Conservation (phyloP, 495 filamentous ascomycete species). For the Xylaria scruposa region DNA sequence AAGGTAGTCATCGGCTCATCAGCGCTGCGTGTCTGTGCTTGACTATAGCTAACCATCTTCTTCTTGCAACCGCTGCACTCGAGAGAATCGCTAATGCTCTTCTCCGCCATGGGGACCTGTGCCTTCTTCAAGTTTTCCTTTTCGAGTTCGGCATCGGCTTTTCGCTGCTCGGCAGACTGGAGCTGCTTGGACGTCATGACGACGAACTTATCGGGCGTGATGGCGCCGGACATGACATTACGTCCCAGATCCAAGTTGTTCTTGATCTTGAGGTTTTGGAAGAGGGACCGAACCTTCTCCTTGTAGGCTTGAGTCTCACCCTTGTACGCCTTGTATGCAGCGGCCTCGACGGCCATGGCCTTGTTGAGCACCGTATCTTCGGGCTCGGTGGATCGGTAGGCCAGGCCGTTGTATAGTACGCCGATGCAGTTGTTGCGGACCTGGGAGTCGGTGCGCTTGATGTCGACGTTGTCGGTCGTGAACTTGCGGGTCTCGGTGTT, state of each 20-base stretch:
- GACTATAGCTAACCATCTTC: constrained; percentile 92
- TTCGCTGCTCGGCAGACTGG: constrained; percentile 64
- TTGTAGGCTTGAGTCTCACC: constrained; percentile 78
- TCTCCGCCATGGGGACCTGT: constrained; percentile 87
- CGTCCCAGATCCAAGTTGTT: constrained; percentile 77
- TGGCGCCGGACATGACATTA: constrained; percentile 75
- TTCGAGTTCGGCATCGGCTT: constrained; percentile 70
- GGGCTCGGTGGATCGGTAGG: constrained; percentile 63
- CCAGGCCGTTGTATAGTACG: constrained; percentile 87
- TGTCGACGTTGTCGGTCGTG: constrained; percentile 79
- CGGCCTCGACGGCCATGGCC: constrained; percentile 74
- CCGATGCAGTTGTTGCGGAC: constrained; percentile 82
- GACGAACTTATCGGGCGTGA: constrained; percentile 75
- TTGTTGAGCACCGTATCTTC: constrained; percentile 66
- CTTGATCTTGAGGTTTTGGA: constrained; percentile 91
- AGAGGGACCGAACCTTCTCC: constrained; percentile 86
- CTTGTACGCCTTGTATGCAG: constrained; percentile 68
- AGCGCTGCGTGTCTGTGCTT: constrained; percentile 93
- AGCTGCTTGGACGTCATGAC: constrained; percentile 59
- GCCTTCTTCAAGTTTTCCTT: constrained; percentile 96
- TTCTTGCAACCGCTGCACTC: constrained; percentile 89
- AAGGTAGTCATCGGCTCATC: constrained; percentile 92
- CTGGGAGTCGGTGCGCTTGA: constrained; percentile 69
- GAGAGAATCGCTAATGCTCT: constrained; percentile 82
- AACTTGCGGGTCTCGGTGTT: constrained; percentile 78